These are phyloP conservation scores for Alternaria arbusti DNA, from an alignment of 2,329 filamentous ascomycete genomes.

Conservation along the genomic window DNA sequence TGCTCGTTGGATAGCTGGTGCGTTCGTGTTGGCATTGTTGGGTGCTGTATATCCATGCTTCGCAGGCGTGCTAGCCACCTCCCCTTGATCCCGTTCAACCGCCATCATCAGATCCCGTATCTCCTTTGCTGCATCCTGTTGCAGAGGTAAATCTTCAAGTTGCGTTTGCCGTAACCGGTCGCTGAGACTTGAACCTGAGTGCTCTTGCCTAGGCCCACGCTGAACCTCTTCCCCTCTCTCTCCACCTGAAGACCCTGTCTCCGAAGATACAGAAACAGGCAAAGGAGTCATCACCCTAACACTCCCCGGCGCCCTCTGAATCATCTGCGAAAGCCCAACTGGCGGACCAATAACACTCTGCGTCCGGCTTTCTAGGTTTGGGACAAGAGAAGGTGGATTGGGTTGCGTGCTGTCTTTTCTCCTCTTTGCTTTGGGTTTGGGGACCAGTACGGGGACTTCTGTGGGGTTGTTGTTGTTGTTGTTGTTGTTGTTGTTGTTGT, in stretches of 20 bases:
- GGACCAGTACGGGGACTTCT: not conserved
- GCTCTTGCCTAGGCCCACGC: not conserved
- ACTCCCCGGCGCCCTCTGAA: not conserved
- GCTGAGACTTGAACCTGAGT: not conserved
- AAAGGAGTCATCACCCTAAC: not conserved
- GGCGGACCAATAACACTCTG: not conserved
- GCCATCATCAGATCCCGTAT: conserved; percentile 4
- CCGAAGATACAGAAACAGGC: not conserved
- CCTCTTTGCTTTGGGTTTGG: not conserved
- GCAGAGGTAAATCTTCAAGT: conserved; percentile 4
- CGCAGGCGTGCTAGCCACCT: not conserved
- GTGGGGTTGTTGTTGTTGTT: not conserved
- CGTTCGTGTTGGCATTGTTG: too few species aligned
- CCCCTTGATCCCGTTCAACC: not conserved
- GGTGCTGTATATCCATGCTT: not conserved
- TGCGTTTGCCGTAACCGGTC: not conserved
- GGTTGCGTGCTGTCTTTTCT: not conserved
- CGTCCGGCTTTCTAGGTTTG: not conserved
- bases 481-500: too few species aligned
- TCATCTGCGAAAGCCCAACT: not conserved
- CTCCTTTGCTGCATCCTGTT: not conserved
- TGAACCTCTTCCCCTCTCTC: too few species aligned
- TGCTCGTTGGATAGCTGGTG: too few species aligned
- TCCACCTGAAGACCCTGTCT: not conserved
- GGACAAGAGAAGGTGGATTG: not conserved